A percentile compares a stretch with the other conserved stretches of the same genome.
Conservation (phyloP, 371 early-diverging fungal genomes). For the Mucor indicus region DNA sequence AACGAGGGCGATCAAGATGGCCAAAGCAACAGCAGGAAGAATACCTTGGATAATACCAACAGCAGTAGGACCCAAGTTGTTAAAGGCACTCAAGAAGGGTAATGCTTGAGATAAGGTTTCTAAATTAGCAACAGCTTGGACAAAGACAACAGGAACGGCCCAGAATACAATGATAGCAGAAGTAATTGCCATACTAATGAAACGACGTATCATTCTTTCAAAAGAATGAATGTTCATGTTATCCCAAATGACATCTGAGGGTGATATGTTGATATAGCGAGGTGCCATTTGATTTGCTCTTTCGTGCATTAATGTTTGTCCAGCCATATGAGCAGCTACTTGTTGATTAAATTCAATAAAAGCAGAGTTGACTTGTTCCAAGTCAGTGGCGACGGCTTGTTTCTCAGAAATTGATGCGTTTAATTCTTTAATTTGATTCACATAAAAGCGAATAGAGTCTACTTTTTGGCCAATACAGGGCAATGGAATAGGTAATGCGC, state of each 20-base stretch:
- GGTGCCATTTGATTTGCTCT: conserved; percentile 69
- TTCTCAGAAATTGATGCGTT: conserved; percentile 51
- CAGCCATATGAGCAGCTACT: conserved; percentile 81
- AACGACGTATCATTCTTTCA: conserved; percentile 54
- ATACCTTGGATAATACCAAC: conserved; percentile 77
- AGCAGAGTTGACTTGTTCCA: conserved; percentile 56
- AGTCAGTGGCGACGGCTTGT: conserved; percentile 20
- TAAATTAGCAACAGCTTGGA: conserved; percentile 62
- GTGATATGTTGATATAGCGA: conserved; percentile 63
- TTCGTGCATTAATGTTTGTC: conserved; percentile 67
- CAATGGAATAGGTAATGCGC: conserved; percentile 39
- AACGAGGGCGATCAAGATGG: conserved; percentile 69
- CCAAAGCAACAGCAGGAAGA: conserved; percentile 70
- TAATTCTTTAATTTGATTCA: conserved; percentile 48
- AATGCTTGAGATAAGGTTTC: conserved; percentile 51
- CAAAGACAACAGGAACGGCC: conserved; percentile 64
- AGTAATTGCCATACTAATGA: conserved; percentile 44
- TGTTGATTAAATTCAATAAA: conserved; percentile 83
- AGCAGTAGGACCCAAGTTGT: conserved; percentile 28
- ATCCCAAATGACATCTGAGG: conserved; percentile 82
- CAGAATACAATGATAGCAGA: conserved; percentile 66
- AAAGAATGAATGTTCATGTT: conserved; percentile 65
- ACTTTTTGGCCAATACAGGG: conserved; percentile 63
- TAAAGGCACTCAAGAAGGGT: conserved; percentile 43
- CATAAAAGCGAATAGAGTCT: conserved; percentile 62